Conservation (phyloP, 2,329 filamentous ascomycete genomes). For the Parastagonospora nodorum region DNA sequence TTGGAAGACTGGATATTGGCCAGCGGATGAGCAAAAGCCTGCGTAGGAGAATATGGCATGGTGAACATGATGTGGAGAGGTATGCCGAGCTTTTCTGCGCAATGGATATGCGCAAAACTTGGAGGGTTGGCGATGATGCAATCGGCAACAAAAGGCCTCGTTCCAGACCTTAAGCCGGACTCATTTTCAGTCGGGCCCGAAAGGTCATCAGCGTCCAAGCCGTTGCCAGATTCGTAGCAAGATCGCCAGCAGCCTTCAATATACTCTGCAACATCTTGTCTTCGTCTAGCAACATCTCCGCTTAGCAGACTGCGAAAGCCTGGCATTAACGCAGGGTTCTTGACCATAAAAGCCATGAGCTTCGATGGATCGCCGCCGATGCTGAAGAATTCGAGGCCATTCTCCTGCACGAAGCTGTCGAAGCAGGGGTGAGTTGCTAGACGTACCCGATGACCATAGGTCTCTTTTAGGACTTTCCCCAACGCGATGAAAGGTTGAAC, state of each 20-base stretch:
- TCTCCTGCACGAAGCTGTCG: conserved; percentile 17
- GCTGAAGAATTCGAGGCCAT: conserved; percentile 42
- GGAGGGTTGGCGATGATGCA: conserved; percentile 78
- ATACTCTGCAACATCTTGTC: conserved; percentile 29
- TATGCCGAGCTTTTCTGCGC: conserved; percentile 72
- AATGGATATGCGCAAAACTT: conserved; percentile 75
- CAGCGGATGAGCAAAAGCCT: conserved; percentile 55
- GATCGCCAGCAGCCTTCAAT: conserved; percentile 34
- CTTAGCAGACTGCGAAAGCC: conserved; percentile 22
- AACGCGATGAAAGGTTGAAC: conserved; percentile 66
- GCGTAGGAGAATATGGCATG: conserved; percentile 57
- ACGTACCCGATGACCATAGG: conserved; percentile 35
- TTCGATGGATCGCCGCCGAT: conserved; percentile 42
- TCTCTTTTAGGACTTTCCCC: conserved; percentile 52
- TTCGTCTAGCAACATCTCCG: conserved; percentile 42
- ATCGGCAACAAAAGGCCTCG: conserved; percentile 76
- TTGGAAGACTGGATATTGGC: conserved; percentile 50
- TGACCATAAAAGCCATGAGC: conserved; percentile 58
- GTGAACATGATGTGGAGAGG: conserved; percentile 77
- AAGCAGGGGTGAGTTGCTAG: conserved; percentile 32
- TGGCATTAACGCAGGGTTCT: conserved; percentile 51
- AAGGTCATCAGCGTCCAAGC: conserved; percentile 6
- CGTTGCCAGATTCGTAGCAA: conserved; percentile 43
- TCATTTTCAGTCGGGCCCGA: neutral
- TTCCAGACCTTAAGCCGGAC: neutral